These are phyloP conservation scores for Dictyostelium capitatum DNA, from an alignment of 78 protist species.

Conservation along the genomic window DNA sequence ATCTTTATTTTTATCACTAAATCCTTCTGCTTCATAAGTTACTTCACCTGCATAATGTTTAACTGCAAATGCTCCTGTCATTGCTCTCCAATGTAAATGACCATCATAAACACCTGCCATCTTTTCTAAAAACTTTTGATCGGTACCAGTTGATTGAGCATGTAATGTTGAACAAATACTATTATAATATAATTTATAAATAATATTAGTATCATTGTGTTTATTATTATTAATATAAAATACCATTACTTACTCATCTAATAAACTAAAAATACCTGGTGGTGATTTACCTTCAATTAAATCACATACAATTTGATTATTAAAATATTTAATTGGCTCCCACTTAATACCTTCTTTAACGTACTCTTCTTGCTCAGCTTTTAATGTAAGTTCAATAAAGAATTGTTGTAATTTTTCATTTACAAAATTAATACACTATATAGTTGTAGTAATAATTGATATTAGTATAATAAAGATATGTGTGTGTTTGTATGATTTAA, in stretches of 20 bases:
- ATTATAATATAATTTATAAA: too few species aligned
- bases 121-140: constrained; percentile 89
- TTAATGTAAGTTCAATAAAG: constrained; percentile 93
- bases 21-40: constrained; percentile 88
- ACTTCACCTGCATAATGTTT: constrained; percentile 97
- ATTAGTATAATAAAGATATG: too few species aligned
- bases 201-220: too few species aligned
- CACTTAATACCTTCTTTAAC: constrained; percentile 94
- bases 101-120: constrained; percentile 42
- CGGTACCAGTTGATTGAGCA: constrained; percentile 91
- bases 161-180: constrained; percentile 90
- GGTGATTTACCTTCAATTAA: constrained; percentile 93
- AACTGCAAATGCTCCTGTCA: constrained; percentile 83
- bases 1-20: constrained; percentile 94
- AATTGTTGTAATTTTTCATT: constrained; percentile 86
- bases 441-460: too few species aligned
- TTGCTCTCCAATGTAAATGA: constrained; percentile 87
- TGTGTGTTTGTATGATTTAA: too few species aligned
- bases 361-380: constrained; percentile 94
- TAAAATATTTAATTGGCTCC: constrained; percentile 92
- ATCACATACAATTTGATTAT: constrained; percentile 95
- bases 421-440: constrained; percentile 94
- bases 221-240: too few species aligned
- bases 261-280: constrained; percentile 91
- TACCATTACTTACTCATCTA: constrained; percentile 90